Evolutionary conservation across 805 yeast genomes (phyloP), one percentile per base, ranked within the genome.

Genomic region (Ogataea sp.): DNA sequence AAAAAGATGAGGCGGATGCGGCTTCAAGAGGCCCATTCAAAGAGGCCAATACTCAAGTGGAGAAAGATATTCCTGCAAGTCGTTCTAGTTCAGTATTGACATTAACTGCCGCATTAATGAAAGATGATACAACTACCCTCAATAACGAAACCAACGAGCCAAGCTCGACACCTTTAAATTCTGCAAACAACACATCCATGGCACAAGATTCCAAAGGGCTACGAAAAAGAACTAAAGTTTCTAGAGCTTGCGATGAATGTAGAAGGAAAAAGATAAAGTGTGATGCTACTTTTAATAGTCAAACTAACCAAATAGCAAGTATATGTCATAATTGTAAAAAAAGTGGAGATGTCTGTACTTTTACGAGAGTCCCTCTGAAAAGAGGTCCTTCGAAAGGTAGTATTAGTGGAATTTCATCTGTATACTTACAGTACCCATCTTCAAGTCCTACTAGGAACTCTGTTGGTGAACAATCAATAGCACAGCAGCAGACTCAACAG

Each of bases 161-260:
- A n/a, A n/a, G n/a, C n/a, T n/a, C n/a, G n/a, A n/a, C n/a, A n/a
- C n/a, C n/a, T n/a, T n/a, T n/a, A n/a, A n/a, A n/a, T n/a, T n/a
- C n/a, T n/a, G n/a, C n/a, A n/a, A n/a, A n/a, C n/a, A n/a, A n/a
- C n/a, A n/a, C n/a, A n/a, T n/a, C 32, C 15, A 15, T 15, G 6
- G 6, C 18, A 6, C 10, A 5, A 15, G 20, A 6, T 15, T 18
- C 21, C 3, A 32, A 21, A 7, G 11, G 4, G n/a, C 24, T 16
- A 15, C 67, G 83, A 37, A 80, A 81, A 51, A 51, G 89, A 41
- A 70, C 82, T 8, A 83, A 83, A 54, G 87, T 83, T 0, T 80
- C 88, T 1, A 59, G 94, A 39, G 93, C 90, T 2, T 83, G 94
- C 55, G 94, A 83, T 55, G 78, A 80, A 39, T 83, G 93, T 56